These are phyloP conservation scores for Galeopsis tetrahit DNA, from an alignment of 257 asterid species.

Conservation along the genomic window DNA sequence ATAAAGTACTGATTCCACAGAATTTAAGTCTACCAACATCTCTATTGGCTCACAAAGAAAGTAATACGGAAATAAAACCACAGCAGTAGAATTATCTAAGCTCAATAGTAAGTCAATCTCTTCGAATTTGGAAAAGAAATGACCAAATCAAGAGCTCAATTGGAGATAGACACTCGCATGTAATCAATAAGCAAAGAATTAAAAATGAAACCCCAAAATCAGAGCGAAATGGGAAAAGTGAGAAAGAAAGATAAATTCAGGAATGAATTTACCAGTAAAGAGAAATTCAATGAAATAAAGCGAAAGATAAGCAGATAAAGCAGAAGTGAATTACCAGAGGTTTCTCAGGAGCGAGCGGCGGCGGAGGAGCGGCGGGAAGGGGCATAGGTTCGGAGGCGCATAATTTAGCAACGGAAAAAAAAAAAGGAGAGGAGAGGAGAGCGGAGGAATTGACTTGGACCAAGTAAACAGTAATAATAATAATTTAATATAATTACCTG, in stretches of 20 bases:
- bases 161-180: neutral
- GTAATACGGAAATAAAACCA: neutral
- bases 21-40: conserved; percentile 5
- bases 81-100: neutral
- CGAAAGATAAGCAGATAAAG: neutral
- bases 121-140: conserved; percentile 1
- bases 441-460: conserved; percentile 53
- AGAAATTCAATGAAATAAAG: conserved; percentile 11
- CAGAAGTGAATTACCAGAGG: conserved; percentile 28
- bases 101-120: neutral
- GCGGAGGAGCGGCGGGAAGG: conserved; percentile 23
- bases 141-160: conserved; percentile 21
- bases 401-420: conserved; percentile 32
- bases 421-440: neutral
- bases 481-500: conserved; percentile 17
- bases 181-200: conserved; percentile 12
- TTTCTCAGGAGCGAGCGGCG: conserved; percentile 25
- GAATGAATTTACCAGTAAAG: neutral
- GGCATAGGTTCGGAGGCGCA: conserved; percentile 26
- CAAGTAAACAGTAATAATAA: conserved; percentile 27
- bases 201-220: conserved; percentile 14
- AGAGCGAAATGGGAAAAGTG: neutral
- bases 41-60: conserved; percentile 17
- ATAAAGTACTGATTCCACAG: conserved; percentile 2
- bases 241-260: neutral